These are phyloP conservation scores for Lachnellula occidentalis DNA, from an alignment of 2,329 filamentous ascomycete species.

Conservation along the genomic window DNA sequence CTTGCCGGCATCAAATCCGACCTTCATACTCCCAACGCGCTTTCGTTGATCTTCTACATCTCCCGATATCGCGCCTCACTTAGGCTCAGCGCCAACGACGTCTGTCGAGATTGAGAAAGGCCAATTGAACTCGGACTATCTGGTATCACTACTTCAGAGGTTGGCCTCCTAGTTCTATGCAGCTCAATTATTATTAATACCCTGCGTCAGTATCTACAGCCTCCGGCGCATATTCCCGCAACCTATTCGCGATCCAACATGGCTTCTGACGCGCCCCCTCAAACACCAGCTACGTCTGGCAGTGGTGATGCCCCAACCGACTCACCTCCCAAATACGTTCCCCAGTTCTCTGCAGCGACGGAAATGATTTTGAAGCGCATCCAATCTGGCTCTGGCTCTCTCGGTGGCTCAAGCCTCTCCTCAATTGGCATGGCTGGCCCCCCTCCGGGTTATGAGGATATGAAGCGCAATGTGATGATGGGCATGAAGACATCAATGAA, in stretches of 20 bases:
- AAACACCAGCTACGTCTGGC: constrained; percentile 16
- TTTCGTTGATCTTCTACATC: constrained; percentile 9
- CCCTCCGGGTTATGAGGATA: constrained; percentile 31
- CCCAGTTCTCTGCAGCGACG: constrained; percentile 32
- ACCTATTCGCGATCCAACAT: constrained; percentile 13
- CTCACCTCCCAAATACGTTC: constrained; percentile 30
- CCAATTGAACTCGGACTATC: constrained; percentile 19
- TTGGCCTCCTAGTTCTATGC: neutral
- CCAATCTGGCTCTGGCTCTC: constrained; percentile 21
- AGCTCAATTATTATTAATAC: constrained; percentile 1
- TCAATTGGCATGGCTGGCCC: constrained; percentile 26
- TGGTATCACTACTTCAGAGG: constrained; percentile 4
- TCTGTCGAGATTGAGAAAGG: neutral
- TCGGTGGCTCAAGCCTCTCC: constrained; percentile 16
- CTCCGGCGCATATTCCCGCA: constrained; percentile 23
- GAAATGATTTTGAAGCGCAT: constrained; percentile 34
- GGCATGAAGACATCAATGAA: constrained; percentile 33
- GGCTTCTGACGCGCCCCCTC: constrained; percentile 23
- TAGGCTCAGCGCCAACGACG: neutral
- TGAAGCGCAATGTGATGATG: constrained; percentile 30
- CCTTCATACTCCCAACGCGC: constrained; percentile 7
- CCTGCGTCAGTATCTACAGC: neutral
- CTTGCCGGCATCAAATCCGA: neutral
- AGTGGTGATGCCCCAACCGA: constrained; percentile 17
- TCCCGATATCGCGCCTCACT: constrained; percentile 1